Conservation (phyloP, 2,329 filamentous ascomycete species). For the Fusarium pseudograminearum region DNA sequence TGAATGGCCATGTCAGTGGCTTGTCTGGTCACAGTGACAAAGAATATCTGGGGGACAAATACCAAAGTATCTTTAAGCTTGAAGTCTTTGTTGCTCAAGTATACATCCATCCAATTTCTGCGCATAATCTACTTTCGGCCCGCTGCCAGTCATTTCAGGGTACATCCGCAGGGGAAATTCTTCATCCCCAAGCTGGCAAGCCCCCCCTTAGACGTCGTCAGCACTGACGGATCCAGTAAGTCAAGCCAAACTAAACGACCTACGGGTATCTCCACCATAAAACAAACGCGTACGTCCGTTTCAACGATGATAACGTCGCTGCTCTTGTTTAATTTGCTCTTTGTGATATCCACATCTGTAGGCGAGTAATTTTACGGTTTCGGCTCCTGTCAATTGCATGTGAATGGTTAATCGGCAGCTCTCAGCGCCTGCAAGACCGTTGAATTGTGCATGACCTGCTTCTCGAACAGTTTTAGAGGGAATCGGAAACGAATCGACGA, state of each 20-base stretch:
- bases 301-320: conserved; percentile 11
- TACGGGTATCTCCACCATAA: not conserved
- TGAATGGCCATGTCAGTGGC: conserved; percentile 6
- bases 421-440: not conserved
- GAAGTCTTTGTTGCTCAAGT: conserved; percentile 9
- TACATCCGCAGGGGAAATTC: conserved; percentile 23
- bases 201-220: conserved; percentile 44
- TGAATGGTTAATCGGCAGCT: conserved; percentile 4
- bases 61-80: conserved; percentile 3
- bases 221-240: conserved; percentile 38
- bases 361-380: conserved; percentile 5
- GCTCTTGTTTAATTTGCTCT: conserved; percentile 17
- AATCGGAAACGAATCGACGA: not conserved
- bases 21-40: conserved; percentile 22
- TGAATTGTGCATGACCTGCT: not conserved
- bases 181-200: conserved; percentile 13
- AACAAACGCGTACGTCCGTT: conserved; percentile 54
- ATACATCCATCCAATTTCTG: not conserved
- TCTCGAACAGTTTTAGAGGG: not conserved
- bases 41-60: conserved; percentile 16
- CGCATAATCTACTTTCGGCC: conserved; percentile 9
- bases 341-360: not conserved
- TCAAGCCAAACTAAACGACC: conserved; percentile 54
- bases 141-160: conserved; percentile 9
- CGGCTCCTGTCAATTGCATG: conserved; percentile 1